Evolutionary conservation across 805 yeast genomes (phyloP).

Genomic region (Saccharomycopsis amapae): DNA sequence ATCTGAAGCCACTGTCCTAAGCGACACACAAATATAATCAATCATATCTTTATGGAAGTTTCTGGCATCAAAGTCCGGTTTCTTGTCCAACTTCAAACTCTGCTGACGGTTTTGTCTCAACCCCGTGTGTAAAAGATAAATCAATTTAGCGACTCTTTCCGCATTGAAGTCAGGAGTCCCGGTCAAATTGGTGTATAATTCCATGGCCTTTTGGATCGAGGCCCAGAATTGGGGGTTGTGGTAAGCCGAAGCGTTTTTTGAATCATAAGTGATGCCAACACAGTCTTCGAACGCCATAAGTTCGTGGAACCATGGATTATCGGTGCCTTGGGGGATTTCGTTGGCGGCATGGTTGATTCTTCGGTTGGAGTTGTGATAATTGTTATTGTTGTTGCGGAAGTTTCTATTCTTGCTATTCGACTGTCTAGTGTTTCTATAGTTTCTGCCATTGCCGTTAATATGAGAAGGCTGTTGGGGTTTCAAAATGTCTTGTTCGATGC

Average conservation of each 20-base stretch:
- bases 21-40: conserved; percentile 40
- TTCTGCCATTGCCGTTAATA: conserved; percentile 15
- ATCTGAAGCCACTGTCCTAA: conserved; percentile 47
- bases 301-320: conserved; percentile 44
- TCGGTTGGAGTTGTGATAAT: conserved; percentile 23
- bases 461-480: conserved; percentile 24
- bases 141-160: conserved; percentile 41
- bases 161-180: conserved; percentile 42
- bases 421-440: neutral
- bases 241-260: conserved; percentile 24
- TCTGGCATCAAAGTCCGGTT: conserved; percentile 53
- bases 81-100: conserved; percentile 47
- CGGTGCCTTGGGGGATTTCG: conserved; percentile 24
- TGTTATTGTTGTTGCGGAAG: conserved; percentile 20
- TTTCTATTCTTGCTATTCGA: conserved; percentile 13
- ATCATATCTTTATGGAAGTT: conserved; percentile 50
- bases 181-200: conserved; percentile 40
- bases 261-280: conserved; percentile 29
- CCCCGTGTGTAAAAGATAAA: conserved; percentile 48
- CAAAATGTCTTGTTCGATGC: conserved; percentile 16
- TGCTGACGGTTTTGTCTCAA: conserved; percentile 49
- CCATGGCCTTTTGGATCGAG: conserved; percentile 44
- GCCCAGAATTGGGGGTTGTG: conserved; percentile 44
- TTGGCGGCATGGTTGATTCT: conserved; percentile 22
- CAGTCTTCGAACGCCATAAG: conserved; percentile 48